Evolutionary conservation across 139 green algal species (phyloP), one percentile per base, ranked within the genome.

Genomic region (Klebsormidium nitens): DNA sequence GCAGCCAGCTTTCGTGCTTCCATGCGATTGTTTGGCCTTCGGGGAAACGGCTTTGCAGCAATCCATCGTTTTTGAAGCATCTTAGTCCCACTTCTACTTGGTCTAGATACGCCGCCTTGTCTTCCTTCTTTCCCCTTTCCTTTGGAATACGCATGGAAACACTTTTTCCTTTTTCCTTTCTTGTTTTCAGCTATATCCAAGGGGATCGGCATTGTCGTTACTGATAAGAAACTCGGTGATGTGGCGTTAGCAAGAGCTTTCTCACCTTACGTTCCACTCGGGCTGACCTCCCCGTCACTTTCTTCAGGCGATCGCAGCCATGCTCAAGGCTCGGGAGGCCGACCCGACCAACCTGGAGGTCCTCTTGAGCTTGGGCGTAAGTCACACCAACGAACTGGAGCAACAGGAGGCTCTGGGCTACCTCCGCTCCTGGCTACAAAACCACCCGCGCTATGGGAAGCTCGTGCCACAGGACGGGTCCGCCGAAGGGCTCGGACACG

Each of bases 301-400:
- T n/a, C n/a, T n/a, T n/a, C 86, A 96, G 84, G 90, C 91, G 5
- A 96, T 97, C 52, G 87, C 89, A 2, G 89, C 91, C 17, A 88
- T 97, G 85, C 44, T 60, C 44, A 74, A 77, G 1, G 94, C 92
- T 0, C 79, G 90, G 49, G 68, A 75, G 0, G 87, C 87, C 5
- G 88, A 95, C 55, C 94, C 94, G 2, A 55, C 49, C 11, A 86
- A 93, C 75, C 60, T 88, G 3, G 90, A 95, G 37, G 89, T 96
- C 64, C 82, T 98, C 49, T 82, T 99, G 50, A 81, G 85, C 2
- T 83, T 99, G 71, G 94, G 93, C 0, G 94, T 99, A 28, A 87
- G 67, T 59, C 90, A 98, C 84, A 96, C 91, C 59, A 99, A 99
- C 68, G 94, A 99, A 85, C 83, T 98, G 59, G 90, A 97, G 61